Conservation (phyloP, 164 flowering plant genomes). For the Chimonanthus salicifolius region DNA sequence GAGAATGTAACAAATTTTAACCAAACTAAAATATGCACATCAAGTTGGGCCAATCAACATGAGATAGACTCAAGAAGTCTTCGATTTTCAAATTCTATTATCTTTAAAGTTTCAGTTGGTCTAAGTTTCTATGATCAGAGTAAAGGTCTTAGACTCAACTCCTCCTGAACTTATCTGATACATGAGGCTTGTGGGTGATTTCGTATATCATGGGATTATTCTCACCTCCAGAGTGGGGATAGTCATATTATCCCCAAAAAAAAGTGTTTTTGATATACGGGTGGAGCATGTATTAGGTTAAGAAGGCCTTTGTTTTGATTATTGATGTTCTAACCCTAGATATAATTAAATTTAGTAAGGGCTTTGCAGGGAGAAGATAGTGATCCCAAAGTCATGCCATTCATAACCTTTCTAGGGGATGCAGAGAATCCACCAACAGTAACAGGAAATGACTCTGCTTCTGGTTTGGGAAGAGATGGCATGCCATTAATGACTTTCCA, state of each 20-base stretch:
- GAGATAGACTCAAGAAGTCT: background rate
- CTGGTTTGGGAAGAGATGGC: conserved; percentile 36
- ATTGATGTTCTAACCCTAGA: background rate
- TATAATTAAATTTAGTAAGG: background rate
- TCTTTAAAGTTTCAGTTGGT: background rate
- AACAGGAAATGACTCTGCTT: conserved; percentile 65
- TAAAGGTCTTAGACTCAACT: no score
- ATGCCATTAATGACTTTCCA: conserved; percentile 42
- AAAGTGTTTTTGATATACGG: no score
- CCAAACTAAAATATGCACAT: no score
- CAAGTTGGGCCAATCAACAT: background rate
- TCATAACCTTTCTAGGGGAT: conserved; percentile 59
- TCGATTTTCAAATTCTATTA: background rate
- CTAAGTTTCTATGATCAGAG: no score
- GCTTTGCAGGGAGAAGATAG: conserved; percentile 55
- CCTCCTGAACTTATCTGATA: no score
- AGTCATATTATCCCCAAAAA: background rate
- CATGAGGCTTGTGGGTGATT: no score
- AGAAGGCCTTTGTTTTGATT: no score
- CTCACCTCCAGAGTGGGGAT: no score
- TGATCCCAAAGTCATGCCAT: conserved; percentile 37
- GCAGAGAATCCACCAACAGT: conserved; percentile 46
- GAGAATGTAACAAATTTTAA: no score
- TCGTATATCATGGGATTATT: no score
- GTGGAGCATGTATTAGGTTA: no score